Conservation (phyloP, 768 basidiomycete species). For the Naganishia friedmannii region DNA sequence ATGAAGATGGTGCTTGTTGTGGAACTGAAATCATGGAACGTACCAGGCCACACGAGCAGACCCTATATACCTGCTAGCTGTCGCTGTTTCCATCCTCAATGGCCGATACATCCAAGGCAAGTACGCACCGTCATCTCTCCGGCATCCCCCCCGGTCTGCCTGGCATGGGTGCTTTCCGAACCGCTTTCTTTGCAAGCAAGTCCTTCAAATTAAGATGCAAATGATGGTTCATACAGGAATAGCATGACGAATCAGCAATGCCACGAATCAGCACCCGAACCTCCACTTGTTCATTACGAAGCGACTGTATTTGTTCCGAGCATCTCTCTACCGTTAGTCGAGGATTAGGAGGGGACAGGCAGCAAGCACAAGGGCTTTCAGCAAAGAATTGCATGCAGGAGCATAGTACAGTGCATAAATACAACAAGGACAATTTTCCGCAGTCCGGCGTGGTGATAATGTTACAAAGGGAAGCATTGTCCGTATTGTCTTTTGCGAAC, state of each 20-base stretch:
- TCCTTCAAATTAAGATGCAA: no score
- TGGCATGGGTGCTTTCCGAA: not conserved
- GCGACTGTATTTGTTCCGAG: no score
- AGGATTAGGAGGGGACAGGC: no score
- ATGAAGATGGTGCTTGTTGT: not conserved
- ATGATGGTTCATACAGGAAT: not conserved
- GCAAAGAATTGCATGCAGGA: not conserved
- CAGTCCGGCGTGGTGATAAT: not conserved
- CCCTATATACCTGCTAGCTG: not conserved
- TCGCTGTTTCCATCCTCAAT: no score
- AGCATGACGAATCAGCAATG: not conserved
- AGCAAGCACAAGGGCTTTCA: not conserved
- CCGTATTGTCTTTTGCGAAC: not conserved
- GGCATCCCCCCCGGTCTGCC: not conserved
- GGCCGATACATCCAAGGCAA: not conserved
- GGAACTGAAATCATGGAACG: no score
- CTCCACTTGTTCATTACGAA: not conserved
- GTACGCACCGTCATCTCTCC: not conserved
- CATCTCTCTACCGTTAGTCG: no score
- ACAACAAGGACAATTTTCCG: not conserved
- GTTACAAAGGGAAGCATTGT: not conserved
- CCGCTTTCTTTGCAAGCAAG: not conserved
- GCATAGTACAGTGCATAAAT: not conserved
- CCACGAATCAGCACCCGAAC: not conserved
- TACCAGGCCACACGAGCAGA: not conserved